Conservation (phyloP, 352 stramenopile genomes). For the Blastocystis sp. region DNA sequence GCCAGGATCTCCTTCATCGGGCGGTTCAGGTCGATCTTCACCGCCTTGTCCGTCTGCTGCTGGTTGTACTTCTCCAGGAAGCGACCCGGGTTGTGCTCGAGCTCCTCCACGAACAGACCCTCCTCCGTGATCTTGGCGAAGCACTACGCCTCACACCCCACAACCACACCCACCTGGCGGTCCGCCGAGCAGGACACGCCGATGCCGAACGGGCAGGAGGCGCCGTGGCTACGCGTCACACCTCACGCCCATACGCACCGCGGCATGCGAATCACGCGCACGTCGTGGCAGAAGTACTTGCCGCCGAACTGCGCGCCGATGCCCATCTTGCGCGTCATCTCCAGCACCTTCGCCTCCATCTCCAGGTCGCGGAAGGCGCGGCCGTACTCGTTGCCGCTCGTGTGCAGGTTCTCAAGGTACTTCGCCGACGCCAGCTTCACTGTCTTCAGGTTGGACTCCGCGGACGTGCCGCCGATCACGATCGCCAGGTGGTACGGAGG, state of each 20-base stretch:
- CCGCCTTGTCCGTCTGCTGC: slow-evolving; percentile 74
- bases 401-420: slow-evolving; percentile 83
- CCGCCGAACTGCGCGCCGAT: slow-evolving; percentile 84
- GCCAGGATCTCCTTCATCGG: slow-evolving; percentile 80
- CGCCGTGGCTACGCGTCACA: slow-evolving; percentile 75
- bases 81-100: slow-evolving; percentile 82
- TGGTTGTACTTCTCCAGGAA: slow-evolving; percentile 81
- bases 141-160: slow-evolving; percentile 17
- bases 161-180: slow-evolving; percentile 77
- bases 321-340: slow-evolving; percentile 82
- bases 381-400: slow-evolving; percentile 77
- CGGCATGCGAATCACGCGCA: slow-evolving; percentile 82
- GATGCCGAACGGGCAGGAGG: slow-evolving; percentile 83
- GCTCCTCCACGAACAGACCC: slow-evolving; percentile 83
- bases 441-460: slow-evolving; percentile 84
- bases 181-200: slow-evolving; percentile 84
- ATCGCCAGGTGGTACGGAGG: slow-evolving; percentile 85
- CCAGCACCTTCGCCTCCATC: slow-evolving; percentile 80
- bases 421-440: slow-evolving; percentile 84
- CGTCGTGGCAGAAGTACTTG: slow-evolving; percentile 88
- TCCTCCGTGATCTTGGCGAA: slow-evolving; percentile 82
- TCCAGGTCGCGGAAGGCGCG: slow-evolving; percentile 81
- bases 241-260: slow-evolving; percentile 68
- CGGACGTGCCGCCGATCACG: slow-evolving; percentile 81
- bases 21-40: slow-evolving; percentile 82